Base-by-base conservation (phyloP, 2,329 filamentous ascomycete genomes). In the Rhinocladiella mackenziei region DNA sequence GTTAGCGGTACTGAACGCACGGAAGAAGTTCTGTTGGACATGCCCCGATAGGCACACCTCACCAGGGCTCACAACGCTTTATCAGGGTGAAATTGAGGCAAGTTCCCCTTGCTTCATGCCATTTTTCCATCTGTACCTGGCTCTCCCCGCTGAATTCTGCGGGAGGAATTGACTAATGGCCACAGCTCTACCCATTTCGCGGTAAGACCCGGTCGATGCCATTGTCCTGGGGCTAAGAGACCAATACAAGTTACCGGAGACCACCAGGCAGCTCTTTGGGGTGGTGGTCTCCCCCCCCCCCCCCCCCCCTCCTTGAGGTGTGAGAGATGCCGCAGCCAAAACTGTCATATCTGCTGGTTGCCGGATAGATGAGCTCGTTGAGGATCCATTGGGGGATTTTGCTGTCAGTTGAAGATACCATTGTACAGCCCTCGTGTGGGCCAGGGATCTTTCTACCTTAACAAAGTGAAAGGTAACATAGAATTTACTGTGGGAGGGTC, bases 271-370 rank as follows among this genome's bases (percentile, higher is more conserved):
- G n/a, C n/a, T n/a, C n/a, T n/a, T n/a, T n/a, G n/a, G n/a, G n/a
- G n/a, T n/a, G n/a, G n/a, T n/a, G n/a, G n/a, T n/a, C n/a, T n/a
- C n/a, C n/a, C n/a, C n/a, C n/a, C n/a, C n/a, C n/a, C n/a, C n/a
- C n/a, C n/a, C n/a, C n/a, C n/a, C n/a, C n/a, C n/a, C n/a, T 23
- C 22, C 19, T 25, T 19, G 18, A 37, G 14, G 39, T 19, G 35
- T 47, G 18, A 37, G 28, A 51, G 30, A 20, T 35, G 50, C 50
- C 50, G 50, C 50, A 47, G 53, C 54, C 51, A 55, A 56, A 56
- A 39, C 48, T 51, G 48, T 51, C 50, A 54, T 54, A 51, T 54
- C 50, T 56, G 53, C 43, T 20, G 40, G 42, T 29, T 37, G 17
- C 50, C 53, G 48, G 39, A 41, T 25, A 40, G 37, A 33, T 32